Evolutionary conservation across 2,329 filamentous ascomycete genomes (phyloP), one percentile per base, ranked within the genome.

Genomic region (Tolypocladium ophioglossoides): DNA sequence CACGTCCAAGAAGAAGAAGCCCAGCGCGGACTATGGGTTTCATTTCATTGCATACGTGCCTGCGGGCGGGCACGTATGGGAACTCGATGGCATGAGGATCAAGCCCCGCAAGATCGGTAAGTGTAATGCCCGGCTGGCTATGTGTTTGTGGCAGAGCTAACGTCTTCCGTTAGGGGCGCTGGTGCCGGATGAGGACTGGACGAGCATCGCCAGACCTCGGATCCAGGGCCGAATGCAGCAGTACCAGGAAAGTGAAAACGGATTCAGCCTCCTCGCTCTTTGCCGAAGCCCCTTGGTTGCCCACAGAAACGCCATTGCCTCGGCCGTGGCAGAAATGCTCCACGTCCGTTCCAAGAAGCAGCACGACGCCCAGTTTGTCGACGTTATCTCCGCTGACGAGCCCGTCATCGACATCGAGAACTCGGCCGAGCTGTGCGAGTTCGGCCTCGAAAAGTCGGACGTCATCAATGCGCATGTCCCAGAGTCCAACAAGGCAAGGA

Each of bases 21-120:
- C 70, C 5, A 72, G 78, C 8, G 71, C 77, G 0, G 80, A 88
- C n/a, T 78, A 80, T 14, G 84, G 82, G 0, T 94, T 86, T 64
- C 92, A 97, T 66, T 97, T 94, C 68, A 86, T 95, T 58, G 91
- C 91, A 8, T 96, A 92, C 64, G 84, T 96, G 34, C 89, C 89
- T 2, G 79, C 84, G 16, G 76, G 79, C n/a, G 84, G 82, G 2
- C 75, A 82, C 54, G 80, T 96, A 16, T 96, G 90, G 90, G 89
- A 91, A 66, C 82, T 97, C 6, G 92, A 97, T 68, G 92, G 92
- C 5, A 74, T 96, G 24, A 84, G 91, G 66, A 74, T 74, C 44
- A 82, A 84, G 58, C 92, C 90, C 3, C 78, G 58, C 38, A 65
- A 63, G 37, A 56, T 72, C 32, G 69, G 70, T 70, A 60, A 54